A percentile compares a stretch with the other conserved stretches of the same genome.
Evolutionary conservation across 2,329 filamentous ascomycete genomes (phyloP).

Genomic region (Geosmithia putterillii): DNA sequence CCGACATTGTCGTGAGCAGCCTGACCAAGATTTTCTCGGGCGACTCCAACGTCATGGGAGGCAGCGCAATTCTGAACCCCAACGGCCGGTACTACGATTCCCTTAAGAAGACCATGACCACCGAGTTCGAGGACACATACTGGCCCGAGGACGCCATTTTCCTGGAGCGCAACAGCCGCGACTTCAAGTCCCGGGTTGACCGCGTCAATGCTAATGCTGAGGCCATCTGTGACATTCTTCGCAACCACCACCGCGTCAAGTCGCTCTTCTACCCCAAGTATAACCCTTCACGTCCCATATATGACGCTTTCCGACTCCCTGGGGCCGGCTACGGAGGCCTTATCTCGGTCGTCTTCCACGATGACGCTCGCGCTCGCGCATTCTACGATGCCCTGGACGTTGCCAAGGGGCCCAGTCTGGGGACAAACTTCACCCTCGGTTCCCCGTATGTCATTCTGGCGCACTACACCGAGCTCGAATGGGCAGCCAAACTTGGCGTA

Average conservation of each 20-base stretch:
- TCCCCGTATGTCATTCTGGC: constrained; percentile 87
- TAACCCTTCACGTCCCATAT: constrained; percentile 55
- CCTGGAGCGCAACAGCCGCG: constrained; percentile 89
- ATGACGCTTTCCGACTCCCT: constrained; percentile 64
- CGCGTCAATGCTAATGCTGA: constrained; percentile 81
- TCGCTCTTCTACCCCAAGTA: constrained; percentile 79
- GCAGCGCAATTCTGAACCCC: constrained; percentile 54
- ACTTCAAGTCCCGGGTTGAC: constrained; percentile 73
- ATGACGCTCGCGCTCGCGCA: constrained; percentile 54
- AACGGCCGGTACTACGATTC: constrained; percentile 55
- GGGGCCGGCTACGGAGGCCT: constrained; percentile 82
- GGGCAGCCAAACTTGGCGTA: constrained; percentile 74
- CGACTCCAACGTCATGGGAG: constrained; percentile 97
- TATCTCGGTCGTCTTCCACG: constrained; percentile 70
- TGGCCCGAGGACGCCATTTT: constrained; percentile 93
- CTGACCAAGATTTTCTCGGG: constrained; percentile 96
- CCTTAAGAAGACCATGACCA: constrained; percentile 54
- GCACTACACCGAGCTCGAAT: constrained; percentile 86
- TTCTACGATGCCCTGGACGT: constrained; percentile 84
- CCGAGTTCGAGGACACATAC: constrained; percentile 74
- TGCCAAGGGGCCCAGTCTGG: constrained; percentile 85
- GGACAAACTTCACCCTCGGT: constrained; percentile 90
- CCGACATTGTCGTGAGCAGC: constrained; percentile 87
- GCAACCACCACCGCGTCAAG: constrained; percentile 51
- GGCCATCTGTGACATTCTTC: constrained; percentile 63